Evolutionary conservation across 441 rosid species (phyloP).

Genomic region (Pelargonium myrrhifolium): DNA sequence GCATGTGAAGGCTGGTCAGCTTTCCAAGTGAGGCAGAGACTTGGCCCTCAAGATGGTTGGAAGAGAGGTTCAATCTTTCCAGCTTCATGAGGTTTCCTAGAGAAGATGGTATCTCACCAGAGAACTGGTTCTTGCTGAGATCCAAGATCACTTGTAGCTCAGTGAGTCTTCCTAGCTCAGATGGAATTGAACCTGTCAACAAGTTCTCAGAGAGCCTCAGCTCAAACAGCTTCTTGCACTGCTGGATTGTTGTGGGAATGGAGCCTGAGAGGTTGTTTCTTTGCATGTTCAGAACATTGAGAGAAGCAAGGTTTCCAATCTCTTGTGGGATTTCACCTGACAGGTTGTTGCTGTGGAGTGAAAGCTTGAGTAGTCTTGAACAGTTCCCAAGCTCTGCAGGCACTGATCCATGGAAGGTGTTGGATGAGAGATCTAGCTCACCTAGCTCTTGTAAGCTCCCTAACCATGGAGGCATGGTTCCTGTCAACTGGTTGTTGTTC

Average conservation of each 20-base stretch:
- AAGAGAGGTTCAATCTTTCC: conserved; percentile 66
- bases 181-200: conserved; percentile 59
- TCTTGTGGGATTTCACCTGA: conserved; percentile 56
- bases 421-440: conserved; percentile 75
- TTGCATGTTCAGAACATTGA: conserved; percentile 63
- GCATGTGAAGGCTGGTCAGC: conserved; percentile 64
- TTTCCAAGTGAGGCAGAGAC: conserved; percentile 57
- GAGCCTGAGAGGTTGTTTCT: conserved; percentile 65
- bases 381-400: conserved; percentile 64
- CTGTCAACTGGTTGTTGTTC: conserved; percentile 47
- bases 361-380: conserved; percentile 58
- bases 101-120: conserved; percentile 56
- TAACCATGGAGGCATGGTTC: conserved; percentile 67
- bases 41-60: conserved; percentile 56
- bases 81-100: conserved; percentile 57
- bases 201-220: conserved; percentile 62
- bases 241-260: conserved; percentile 58
- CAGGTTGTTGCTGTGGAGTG: conserved; percentile 54
- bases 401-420: conserved; percentile 49
- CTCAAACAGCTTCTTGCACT: conserved; percentile 66
- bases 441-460: conserved; percentile 61
- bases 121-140: conserved; percentile 53
- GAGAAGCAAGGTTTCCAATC: conserved; percentile 62
- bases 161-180: conserved; percentile 60
- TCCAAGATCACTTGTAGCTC: conserved; percentile 80